A percentile compares a stretch with the other conserved stretches of the same genome.
Conservation (phyloP, 176 grass and related monocot genomes). For the Zoysia japonica region DNA sequence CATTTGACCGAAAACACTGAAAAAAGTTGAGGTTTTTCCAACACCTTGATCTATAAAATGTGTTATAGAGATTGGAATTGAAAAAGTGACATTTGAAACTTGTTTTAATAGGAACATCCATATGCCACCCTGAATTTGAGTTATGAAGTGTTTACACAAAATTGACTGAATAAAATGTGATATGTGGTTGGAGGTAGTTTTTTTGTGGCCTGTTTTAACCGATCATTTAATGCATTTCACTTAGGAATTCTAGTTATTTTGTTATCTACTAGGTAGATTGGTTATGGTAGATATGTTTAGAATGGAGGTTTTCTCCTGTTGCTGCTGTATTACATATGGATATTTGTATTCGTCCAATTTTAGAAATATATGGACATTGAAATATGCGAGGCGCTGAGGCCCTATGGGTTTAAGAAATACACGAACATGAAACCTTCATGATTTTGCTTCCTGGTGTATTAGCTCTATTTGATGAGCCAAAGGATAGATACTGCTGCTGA, state of each 20-base stretch:
- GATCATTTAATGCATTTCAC: neutral
- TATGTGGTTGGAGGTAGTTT: neutral
- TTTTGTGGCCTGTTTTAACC: conserved; percentile 15
- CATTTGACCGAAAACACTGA: neutral
- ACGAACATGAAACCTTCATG: neutral
- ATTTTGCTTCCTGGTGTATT: neutral
- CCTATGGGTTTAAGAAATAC: neutral
- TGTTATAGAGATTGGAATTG: conserved; percentile 1
- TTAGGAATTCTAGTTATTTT: conserved; percentile 1
- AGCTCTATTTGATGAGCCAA: neutral
- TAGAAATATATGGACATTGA: neutral
- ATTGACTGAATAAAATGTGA: conserved; percentile 9
- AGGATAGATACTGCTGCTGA: neutral
- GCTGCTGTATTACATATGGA: neutral
- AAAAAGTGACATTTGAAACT: neutral
- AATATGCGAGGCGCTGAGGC: neutral
- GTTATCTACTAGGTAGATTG: conserved; percentile 1
- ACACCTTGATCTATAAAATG: neutral
- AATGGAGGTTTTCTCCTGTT: neutral
- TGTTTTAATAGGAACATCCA: neutral
- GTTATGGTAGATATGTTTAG: neutral
- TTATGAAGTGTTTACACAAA: neutral
- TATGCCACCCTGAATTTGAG: neutral
- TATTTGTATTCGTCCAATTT: conserved; percentile 4
- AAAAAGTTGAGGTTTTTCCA: conserved; percentile 1